Evolutionary conservation across 257 asterid species (phyloP).

Genomic region (Nicotiana sylvestris): DNA sequence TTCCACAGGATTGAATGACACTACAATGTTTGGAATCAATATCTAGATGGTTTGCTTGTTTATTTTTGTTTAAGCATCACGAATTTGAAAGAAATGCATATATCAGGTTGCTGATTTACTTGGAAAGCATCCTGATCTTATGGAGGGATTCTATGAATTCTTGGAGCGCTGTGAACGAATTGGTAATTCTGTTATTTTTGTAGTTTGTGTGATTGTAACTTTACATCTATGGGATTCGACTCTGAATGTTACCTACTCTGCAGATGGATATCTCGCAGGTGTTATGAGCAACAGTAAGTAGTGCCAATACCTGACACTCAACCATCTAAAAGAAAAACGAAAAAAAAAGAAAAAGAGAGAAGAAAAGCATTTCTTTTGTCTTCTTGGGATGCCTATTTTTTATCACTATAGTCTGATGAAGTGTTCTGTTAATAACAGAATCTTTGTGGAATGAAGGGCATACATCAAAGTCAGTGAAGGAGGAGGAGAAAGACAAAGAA

Average conservation of each 20-base stretch:
- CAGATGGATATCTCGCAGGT: conserved; percentile 86
- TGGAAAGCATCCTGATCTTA: conserved; percentile 74
- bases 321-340: neutral
- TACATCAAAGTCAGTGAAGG: conserved; percentile 48
- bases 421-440: conserved; percentile 33
- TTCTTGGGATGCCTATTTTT: conserved; percentile 21
- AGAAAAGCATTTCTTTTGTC: neutral
- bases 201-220: neutral
- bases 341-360: neutral
- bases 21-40: neutral
- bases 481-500: conserved; percentile 62
- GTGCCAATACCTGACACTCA: conserved; percentile 7
- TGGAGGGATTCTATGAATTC: conserved; percentile 73
- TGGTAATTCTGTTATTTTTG: conserved; percentile 36
- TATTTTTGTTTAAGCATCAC: neutral
- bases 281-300: conserved; percentile 73
- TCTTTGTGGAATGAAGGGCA: conserved; percentile 62
- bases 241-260: conserved; percentile 30
- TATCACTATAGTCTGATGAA: conserved; percentile 12
- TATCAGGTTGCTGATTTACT: conserved; percentile 72
- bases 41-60: neutral
- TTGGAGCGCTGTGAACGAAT: conserved; percentile 71
- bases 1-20: neutral
- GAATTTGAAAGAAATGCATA: neutral
- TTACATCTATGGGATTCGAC: neutral